These are phyloP conservation scores for Globisporangium perplexum DNA, from an alignment of 352 stramenopile species.

Conservation along the genomic window DNA sequence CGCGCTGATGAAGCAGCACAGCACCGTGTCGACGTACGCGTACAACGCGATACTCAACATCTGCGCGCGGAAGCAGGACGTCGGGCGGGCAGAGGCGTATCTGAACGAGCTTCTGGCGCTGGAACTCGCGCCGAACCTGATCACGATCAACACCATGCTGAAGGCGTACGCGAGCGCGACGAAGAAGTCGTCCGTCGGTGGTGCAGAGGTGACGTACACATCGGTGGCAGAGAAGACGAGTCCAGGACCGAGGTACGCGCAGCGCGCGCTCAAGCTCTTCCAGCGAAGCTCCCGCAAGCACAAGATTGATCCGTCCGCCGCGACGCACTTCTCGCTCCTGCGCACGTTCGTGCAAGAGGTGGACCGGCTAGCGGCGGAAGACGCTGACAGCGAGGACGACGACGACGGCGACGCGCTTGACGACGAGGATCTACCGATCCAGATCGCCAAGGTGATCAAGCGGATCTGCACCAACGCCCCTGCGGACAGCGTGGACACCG, in stretches of 20 bases:
- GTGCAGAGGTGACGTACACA: neutral
- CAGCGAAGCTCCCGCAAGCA: constrained; percentile 2
- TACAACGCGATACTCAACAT: constrained; percentile 51
- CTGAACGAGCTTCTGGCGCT: constrained; percentile 31
- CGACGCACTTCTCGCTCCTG: constrained; percentile 48
- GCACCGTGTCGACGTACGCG: constrained; percentile 6
- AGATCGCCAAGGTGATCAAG: constrained; percentile 28
- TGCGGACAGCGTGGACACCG: constrained; percentile 24
- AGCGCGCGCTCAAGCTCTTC: constrained; percentile 23
- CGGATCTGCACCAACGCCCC: constrained; percentile 39
- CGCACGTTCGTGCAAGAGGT: constrained; percentile 43
- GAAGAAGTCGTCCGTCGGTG: neutral
- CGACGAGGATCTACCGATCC: constrained; percentile 17
- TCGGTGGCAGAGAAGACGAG: neutral
- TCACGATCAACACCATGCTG: constrained; percentile 53
- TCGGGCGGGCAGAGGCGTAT: constrained; percentile 23
- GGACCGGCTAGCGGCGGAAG: constrained; percentile 9
- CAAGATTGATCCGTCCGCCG: constrained; percentile 18
- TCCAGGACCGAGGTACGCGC: constrained; percentile 13
- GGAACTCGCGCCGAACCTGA: constrained; percentile 20
- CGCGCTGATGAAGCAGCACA: constrained; percentile 24
- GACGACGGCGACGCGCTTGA: constrained; percentile 18
- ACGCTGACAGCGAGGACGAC: constrained; percentile 2
- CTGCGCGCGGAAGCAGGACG: constrained; percentile 25
- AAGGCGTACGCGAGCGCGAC: constrained; percentile 25